phyloP scores from a whole-genome alignment of 768 basidiomycete genomes.

The Suillus cothurnatus region DNA sequence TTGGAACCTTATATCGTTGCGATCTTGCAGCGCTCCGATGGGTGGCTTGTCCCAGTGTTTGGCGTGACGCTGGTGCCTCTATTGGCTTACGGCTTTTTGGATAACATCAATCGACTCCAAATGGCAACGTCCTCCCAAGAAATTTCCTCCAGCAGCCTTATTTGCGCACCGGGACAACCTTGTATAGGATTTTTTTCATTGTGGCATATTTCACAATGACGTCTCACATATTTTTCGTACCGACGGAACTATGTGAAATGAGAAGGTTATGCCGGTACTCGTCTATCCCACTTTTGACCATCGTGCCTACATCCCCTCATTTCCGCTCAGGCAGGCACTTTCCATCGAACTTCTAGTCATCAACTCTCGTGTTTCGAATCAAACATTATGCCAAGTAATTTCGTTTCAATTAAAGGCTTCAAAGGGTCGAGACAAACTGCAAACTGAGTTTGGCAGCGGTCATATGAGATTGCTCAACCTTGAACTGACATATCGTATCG shows the following conservation, averaged over 20 bases:
- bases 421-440: not conserved
- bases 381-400: not conserved
- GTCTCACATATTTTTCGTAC: not conserved
- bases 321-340: not conserved
- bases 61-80: not conserved
- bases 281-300: not conserved
- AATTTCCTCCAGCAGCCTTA: not conserved
- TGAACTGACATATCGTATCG: not conserved
- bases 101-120: not conserved
- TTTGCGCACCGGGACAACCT: not conserved
- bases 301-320: not conserved
- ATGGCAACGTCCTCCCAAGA: not conserved
- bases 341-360: not conserved
- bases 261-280: not conserved
- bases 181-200: not conserved
- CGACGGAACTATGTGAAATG: not conserved
- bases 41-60: not conserved
- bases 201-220: not conserved
- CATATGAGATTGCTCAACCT: not conserved
- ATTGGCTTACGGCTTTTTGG: conserved; percentile 4
- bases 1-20: not conserved
- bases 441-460: not conserved
- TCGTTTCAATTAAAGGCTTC: not conserved
- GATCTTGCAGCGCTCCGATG: not conserved
- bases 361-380: not conserved